Evolutionary conservation across 805 yeast species (phyloP).

Genomic region (Jamesozyma lodderae): DNA sequence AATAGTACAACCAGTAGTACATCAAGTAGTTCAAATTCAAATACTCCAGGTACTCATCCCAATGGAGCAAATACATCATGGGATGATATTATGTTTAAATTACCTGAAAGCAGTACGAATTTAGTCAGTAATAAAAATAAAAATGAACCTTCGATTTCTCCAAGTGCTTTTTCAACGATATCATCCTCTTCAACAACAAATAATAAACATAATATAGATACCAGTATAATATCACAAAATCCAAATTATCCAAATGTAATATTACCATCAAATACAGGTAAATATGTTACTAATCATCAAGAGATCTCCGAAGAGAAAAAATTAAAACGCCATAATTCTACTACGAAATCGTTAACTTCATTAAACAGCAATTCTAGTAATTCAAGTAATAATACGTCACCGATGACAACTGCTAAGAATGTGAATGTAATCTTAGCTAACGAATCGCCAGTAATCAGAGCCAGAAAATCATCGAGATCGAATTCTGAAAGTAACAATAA

Average conservation of each 20-base stretch:
- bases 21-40: not conserved
- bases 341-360: constrained; percentile 5
- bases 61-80: constrained; percentile 8
- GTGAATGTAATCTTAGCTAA: constrained; percentile 15
- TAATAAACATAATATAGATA: no score
- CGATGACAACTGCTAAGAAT: constrained; percentile 12
- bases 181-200: constrained; percentile 2
- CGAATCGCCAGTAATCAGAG: constrained; percentile 1
- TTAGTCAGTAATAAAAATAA: not conserved
- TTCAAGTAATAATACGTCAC: constrained; percentile 17
- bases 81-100: constrained; percentile 23
- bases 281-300: no score
- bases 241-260: constrained; percentile 17
- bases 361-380: constrained; percentile 1
- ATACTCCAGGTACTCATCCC: not conserved
- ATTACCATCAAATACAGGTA: constrained; percentile 18
- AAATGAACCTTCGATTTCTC: not conserved
- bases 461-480: constrained; percentile 1
- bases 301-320: not conserved
- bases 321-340: constrained; percentile 1
- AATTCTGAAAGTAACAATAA: constrained; percentile 3
- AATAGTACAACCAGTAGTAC: constrained; percentile 2
- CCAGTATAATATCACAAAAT: not conserved
- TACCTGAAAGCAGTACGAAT: constrained; percentile 21
- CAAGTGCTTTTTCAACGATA: not conserved